These are phyloP conservation scores for Berkeleyomyces basicola DNA, from an alignment of 2,329 filamentous ascomycete species.

Conservation along the genomic window DNA sequence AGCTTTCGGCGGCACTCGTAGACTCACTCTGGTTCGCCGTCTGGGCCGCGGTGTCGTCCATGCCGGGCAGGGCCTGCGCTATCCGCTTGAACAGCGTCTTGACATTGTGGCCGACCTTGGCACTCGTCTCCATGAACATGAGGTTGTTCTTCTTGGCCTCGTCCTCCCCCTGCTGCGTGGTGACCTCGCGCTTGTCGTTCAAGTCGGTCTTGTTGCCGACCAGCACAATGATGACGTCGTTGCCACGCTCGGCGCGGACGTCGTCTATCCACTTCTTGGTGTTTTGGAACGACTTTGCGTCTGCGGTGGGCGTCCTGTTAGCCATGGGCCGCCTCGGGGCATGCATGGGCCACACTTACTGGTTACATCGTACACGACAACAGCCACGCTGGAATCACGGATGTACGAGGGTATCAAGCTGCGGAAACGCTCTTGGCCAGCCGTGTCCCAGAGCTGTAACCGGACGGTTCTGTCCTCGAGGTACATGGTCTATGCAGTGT, in stretches of 20 bases:
- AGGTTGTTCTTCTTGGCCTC: slow-evolving; percentile 95
- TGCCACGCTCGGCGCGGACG: slow-evolving; percentile 86
- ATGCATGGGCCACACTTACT: slow-evolving; percentile 32
- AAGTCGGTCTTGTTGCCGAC: slow-evolving; percentile 99
- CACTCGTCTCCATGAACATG: slow-evolving; percentile 98
- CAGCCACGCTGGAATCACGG: slow-evolving; percentile 90
- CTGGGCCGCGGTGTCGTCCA: slow-evolving; percentile 75
- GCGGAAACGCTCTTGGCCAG: slow-evolving; percentile 92
- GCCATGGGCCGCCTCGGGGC: background rate
- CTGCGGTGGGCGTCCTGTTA: slow-evolving; percentile 23
- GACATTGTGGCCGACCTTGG: slow-evolving; percentile 94
- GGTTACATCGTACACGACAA: slow-evolving; percentile 97
- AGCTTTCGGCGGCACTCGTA: background rate
- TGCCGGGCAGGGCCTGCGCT: slow-evolving; percentile 90
- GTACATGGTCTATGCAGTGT: slow-evolving; percentile 69
- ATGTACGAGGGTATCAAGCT: slow-evolving; percentile 97
- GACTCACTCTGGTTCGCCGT: slow-evolving; percentile 59
- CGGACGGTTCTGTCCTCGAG: slow-evolving; percentile 95
- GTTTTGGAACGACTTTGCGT: slow-evolving; percentile 94
- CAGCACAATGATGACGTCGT: slow-evolving; percentile 96
- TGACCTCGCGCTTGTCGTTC: slow-evolving; percentile 96
- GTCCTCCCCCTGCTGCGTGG: slow-evolving; percentile 87
- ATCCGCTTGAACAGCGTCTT: slow-evolving; percentile 96
- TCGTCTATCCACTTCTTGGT: slow-evolving; percentile 99
- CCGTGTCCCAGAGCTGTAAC: slow-evolving; percentile 95